Evolutionary conservation across 2,329 filamentous ascomycete genomes (phyloP).

Genomic region (Ceratocystis huliohia): DNA sequence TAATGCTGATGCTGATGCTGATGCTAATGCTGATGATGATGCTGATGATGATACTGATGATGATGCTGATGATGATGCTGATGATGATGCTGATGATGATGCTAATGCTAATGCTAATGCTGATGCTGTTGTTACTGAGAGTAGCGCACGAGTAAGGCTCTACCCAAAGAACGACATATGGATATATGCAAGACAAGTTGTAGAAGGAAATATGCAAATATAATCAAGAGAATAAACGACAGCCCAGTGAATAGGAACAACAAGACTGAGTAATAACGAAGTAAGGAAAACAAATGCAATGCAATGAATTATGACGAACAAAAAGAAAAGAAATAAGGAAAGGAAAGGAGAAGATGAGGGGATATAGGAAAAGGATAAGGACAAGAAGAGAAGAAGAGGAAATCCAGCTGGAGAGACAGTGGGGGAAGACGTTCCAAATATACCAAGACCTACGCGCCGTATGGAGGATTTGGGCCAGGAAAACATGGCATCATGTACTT

Average conservation of each 20-base stretch:
- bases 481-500: too few species aligned
- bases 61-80: not conserved
- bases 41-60: not conserved
- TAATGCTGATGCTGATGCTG: not conserved
- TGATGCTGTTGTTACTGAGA: not conserved
- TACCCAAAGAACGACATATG: not conserved
- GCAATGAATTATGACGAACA: constrained; percentile 4
- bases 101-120: not conserved
- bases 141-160: not conserved
- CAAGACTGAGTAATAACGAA: not conserved
- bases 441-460: not conserved
- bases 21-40: not conserved
- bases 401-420: not conserved
- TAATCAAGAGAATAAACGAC: constrained; percentile 12
- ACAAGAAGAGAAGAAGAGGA: not conserved
- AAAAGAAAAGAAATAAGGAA: not conserved
- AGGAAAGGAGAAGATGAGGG: constrained; percentile 2
- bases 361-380: not conserved
- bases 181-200: not conserved
- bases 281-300: not conserved
- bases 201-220: not conserved
- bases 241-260: not conserved
- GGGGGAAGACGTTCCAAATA: not conserved
- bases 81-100: not conserved
- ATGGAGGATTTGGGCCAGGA: too few species aligned